Conservation (phyloP, 176 grass and related monocot genomes). For the Lolium perenne region DNA sequence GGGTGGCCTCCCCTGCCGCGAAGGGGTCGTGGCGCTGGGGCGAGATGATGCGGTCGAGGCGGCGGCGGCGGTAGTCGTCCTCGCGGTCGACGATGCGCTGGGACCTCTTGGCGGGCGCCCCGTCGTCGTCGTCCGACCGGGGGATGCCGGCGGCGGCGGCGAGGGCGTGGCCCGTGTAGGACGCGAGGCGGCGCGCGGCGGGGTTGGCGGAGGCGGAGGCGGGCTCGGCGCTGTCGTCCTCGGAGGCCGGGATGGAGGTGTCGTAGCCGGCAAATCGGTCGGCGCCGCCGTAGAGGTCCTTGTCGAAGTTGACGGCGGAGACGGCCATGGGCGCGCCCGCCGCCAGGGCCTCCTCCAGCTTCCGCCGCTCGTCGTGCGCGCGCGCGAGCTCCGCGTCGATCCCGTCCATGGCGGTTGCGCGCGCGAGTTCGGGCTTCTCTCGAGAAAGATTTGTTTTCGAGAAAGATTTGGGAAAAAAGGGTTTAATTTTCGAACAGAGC, state of each 20-base stretch:
- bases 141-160: slow-evolving; percentile 75
- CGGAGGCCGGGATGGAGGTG: slow-evolving; percentile 84
- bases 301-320: slow-evolving; percentile 85
- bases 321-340: slow-evolving; percentile 52
- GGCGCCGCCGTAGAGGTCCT: slow-evolving; percentile 86
- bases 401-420: slow-evolving; percentile 59
- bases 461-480: background rate
- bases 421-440: background rate
- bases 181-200: slow-evolving; percentile 65
- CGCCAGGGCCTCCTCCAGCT: slow-evolving; percentile 74
- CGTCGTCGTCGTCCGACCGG: slow-evolving; percentile 66
- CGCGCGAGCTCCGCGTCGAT: slow-evolving; percentile 76
- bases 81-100: slow-evolving; percentile 90
- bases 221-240: slow-evolving; percentile 69
- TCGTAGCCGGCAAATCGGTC: slow-evolving; percentile 90
- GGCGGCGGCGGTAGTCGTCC: slow-evolving; percentile 83
- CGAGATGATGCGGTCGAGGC: slow-evolving; percentile 83
- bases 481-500: background rate
- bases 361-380: slow-evolving; percentile 86
- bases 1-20: slow-evolving; percentile 78
- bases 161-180: slow-evolving; percentile 75
- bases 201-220: slow-evolving; percentile 38
- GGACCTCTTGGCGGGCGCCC: slow-evolving; percentile 55
- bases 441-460: background rate
- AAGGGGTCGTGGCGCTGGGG: slow-evolving; percentile 90